phyloP scores from a whole-genome alignment of 1,139 yeast genomes.

The Candida labiduridarum region DNA sequence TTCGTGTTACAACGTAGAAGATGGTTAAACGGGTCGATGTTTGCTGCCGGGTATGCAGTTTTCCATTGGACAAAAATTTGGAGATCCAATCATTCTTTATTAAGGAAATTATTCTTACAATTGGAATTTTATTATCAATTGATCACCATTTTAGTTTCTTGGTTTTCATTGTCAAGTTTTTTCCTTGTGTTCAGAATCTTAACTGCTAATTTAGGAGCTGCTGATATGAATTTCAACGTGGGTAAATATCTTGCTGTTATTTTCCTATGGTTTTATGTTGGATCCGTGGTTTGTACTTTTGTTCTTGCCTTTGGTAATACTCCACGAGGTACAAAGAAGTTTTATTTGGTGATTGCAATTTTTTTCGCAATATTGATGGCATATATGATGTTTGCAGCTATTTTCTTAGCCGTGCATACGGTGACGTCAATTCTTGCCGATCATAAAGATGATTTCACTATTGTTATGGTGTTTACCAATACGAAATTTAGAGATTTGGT shows the following conservation, averaged over 20 bases:
- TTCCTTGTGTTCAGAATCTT: conserved; percentile 71
- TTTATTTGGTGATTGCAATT: conserved; percentile 43
- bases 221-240: conserved; percentile 46
- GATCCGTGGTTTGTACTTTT: conserved; percentile 45
- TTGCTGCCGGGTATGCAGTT: conserved; percentile 77
- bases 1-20: conserved; percentile 78
- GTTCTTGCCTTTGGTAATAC: conserved; percentile 52
- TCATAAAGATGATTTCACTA: conserved; percentile 46
- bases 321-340: conserved; percentile 49
- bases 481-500: conserved; percentile 79
- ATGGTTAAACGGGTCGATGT: conserved; percentile 85
- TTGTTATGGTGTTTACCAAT: conserved; percentile 56
- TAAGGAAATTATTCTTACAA: conserved; percentile 64
- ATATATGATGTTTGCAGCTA: conserved; percentile 67
- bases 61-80: conserved; percentile 73
- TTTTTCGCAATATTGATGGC: conserved; percentile 50
- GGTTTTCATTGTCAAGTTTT: conserved; percentile 80
- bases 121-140: conserved; percentile 73
- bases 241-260: conserved; percentile 47
- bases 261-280: conserved; percentile 47
- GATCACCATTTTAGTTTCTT: conserved; percentile 65
- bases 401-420: conserved; percentile 79
- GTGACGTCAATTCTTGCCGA: conserved; percentile 41
- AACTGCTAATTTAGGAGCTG: conserved; percentile 56
- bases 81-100: conserved; percentile 65